Base-by-base conservation (phyloP, 805 yeast species). In the Pichia manshurica region DNA sequence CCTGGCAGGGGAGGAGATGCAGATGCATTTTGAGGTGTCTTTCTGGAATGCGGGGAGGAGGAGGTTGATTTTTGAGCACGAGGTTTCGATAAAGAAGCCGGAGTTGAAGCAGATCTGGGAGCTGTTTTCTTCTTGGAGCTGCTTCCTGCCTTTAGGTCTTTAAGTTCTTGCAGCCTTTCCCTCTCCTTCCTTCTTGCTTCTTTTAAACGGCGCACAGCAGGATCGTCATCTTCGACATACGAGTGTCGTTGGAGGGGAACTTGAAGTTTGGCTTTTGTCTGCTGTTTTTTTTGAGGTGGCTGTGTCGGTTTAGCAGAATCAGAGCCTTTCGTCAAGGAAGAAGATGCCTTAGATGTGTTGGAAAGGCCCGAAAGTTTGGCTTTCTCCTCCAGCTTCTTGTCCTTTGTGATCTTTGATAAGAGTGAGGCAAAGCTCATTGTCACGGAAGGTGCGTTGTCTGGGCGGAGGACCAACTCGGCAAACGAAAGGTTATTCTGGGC, bases 191-290 rank as follows among this genome's bases (percentile, higher is more conserved):
- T 68, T 58, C 91, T 68, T 2, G 81, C 78, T 49, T 82, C 89
- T 54, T 84, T 84, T 34, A 84, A 65, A 48, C 84, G 64, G 33
- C 78, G 79, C 8, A 84, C 87, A 4, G 87, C 87, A 0, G 90
- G 88, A 58, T 84, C 91, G 4, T 74, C 91, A 5, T 74, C 69
- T 8, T 50, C 48, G 2, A 9, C n/a, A n/a, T 16, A 13, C 2
- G 28, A 20, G 7, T 25, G 7, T 25, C 10, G 29, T 25, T 25
- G 29, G n/a, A n/a, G n/a, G n/a, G n/a, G n/a, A n/a, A n/a, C n/a
- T n/a, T n/a, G n/a, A n/a, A n/a, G n/a, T n/a, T n/a, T n/a, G n/a
- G n/a, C n/a, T n/a, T n/a, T n/a, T n/a, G n/a, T n/a, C n/a, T n/a
- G n/a, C n/a, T 25, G 29, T 25, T 25, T 25, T 25, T 25, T n/a